A percentile compares a stretch with the other conserved stretches of the same genome.
These are phyloP conservation scores for Plectosphaerella plurivora DNA, from an alignment of 2,329 filamentous ascomycete genomes.

Conservation along the genomic window DNA sequence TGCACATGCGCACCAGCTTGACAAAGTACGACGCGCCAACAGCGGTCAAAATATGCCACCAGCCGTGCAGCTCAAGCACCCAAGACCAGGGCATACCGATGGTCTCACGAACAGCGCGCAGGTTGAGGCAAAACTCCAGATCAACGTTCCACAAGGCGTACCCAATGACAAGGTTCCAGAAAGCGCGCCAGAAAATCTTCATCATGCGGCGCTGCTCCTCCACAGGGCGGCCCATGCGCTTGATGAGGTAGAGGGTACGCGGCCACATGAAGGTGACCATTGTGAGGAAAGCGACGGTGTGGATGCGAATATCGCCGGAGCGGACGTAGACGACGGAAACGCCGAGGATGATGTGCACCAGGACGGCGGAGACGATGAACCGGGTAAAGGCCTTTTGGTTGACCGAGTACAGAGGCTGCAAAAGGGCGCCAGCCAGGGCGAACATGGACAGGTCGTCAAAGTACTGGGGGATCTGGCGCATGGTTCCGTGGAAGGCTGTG, in stretches of 20 bases:
- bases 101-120: slow-evolving; percentile 36
- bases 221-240: slow-evolving; percentile 21
- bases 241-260: slow-evolving; percentile 29
- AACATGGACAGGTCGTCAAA: slow-evolving; percentile 58
- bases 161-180: slow-evolving; percentile 32
- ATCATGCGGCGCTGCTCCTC: slow-evolving; percentile 17
- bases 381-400: slow-evolving; percentile 30
- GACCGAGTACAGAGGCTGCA: slow-evolving; percentile 43
- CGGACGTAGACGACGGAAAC: slow-evolving; percentile 37
- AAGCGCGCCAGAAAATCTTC: slow-evolving; percentile 20
- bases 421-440: slow-evolving; percentile 43
- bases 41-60: slow-evolving; percentile 61
- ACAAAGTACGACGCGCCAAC: slow-evolving; percentile 43
- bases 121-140: slow-evolving; percentile 42
- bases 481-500: slow-evolving; percentile 37
- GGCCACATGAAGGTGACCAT: slow-evolving; percentile 25
- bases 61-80: slow-evolving; percentile 55
- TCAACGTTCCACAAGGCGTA: slow-evolving; percentile 56
- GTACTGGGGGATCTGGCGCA: slow-evolving; percentile 37
- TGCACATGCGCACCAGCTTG: slow-evolving; percentile 17
- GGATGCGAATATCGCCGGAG: slow-evolving; percentile 37
- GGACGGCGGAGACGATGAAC: slow-evolving; percentile 25
- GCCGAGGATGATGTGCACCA: slow-evolving; percentile 34
- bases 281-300: slow-evolving; percentile 30
- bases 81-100: slow-evolving; percentile 53